Base-by-base conservation (phyloP, 495 filamentous ascomycete genomes). In the Lasiosphaeriaceae sp. region DNA sequence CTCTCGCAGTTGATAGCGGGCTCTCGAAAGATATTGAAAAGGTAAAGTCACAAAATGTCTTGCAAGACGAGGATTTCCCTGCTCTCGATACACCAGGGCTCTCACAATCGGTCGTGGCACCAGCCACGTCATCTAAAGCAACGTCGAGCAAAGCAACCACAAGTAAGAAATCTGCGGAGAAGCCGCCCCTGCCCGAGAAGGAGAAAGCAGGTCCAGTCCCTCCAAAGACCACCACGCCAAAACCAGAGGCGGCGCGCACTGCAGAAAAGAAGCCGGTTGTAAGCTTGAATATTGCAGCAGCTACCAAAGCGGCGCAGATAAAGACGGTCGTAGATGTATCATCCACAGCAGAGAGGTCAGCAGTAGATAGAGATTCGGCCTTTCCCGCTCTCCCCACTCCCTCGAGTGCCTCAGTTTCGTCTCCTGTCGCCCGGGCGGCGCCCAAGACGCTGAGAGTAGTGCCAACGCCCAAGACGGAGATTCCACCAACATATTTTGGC, bases 381-480 rank as follows among this genome's bases (percentile, higher is more conserved):
- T 74, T 80, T 39, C 74, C 80, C 20, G 71, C 83, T 16, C 67
- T 79, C 19, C 82, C 83, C 20, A 80, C 84, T 17, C 74, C 76
- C 11, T 73, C 78, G 22, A 74, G 74, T 0, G 68, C 74, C 1
- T 74, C 76, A 1, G 64, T 77, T 0, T 71, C 79, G 3, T 81
- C 80, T 37, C 77, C 77, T 2, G 17, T 78, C 1, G 51, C 72
- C 21, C 71, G 77, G 39, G 63, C 62, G 3, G 72, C 69, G 0
- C 74, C 80, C 0, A 83, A 82, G 61, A 82, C 89, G 2, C 74
- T 94, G 11, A 80, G 90, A 22, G 80, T 94, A 1, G 80, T 90
- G 3, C 79, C 88, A 8, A 89, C 87, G 0, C 83, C 89, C 0
- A 95, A 88, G 64, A 72, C 80, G 1, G 90, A 92, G 63, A 72